Evolutionary conservation across 2,329 filamentous ascomycete species (phyloP).

Genomic region (Fusarium robinianum): DNA sequence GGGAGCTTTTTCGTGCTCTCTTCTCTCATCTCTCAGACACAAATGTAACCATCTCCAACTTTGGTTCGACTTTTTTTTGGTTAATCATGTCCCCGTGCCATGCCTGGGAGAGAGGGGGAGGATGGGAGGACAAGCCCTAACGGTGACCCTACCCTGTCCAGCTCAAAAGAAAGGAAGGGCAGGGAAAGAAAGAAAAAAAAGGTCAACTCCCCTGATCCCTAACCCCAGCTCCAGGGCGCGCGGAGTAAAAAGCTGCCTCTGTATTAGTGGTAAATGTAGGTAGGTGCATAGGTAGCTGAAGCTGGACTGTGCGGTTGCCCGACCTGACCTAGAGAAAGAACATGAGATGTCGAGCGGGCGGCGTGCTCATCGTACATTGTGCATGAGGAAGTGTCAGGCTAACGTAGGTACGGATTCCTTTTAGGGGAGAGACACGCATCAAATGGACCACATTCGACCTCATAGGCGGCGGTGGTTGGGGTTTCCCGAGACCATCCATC

Average conservation of each 20-base stretch:
- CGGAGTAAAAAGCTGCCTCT: conserved; percentile 1
- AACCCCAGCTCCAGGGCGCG: neutral
- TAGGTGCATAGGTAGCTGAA: neutral
- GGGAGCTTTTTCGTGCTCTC: no score
- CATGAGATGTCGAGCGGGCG: conserved; percentile 18
- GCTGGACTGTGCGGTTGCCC: conserved; percentile 13
- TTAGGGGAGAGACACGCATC: conserved; percentile 2
- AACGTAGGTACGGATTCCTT: conserved; percentile 11
- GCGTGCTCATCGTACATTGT: conserved; percentile 4
- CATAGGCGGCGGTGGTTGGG: neutral
- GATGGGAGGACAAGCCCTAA: no score
- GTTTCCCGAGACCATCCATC: conserved; percentile 13
- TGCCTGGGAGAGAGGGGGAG: no score
- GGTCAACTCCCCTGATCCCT: no score
- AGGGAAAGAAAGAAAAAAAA: no score
- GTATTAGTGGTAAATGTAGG: no score
- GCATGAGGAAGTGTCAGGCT: conserved; percentile 7
- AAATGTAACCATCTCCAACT: conserved; percentile 1
- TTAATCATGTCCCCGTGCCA: no score
- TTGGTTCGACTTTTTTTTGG: no score
- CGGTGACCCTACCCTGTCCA: no score
- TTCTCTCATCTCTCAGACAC: conserved; percentile 12
- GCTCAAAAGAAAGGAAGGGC: no score
- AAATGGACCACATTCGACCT: conserved; percentile 5
- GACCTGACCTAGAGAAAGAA: neutral